A percentile compares a stretch with the other conserved stretches of the same genome.
These are phyloP conservation scores for Fusarium paranaense DNA, from an alignment of 2,329 filamentous ascomycete genomes.

Conservation along the genomic window DNA sequence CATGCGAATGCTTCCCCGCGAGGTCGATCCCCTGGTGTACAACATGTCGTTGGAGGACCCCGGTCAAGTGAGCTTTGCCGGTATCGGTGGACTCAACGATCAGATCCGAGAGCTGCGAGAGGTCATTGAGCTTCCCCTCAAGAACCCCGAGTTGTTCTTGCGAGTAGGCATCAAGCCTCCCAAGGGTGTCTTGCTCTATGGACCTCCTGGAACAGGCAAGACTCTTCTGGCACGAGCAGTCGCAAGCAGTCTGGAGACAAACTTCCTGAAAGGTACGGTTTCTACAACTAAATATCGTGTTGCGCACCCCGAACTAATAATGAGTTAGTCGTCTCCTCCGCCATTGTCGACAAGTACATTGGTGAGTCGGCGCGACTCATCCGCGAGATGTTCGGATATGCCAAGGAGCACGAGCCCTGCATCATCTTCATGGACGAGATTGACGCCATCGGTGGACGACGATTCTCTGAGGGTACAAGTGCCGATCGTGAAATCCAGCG, in stretches of 20 bases:
- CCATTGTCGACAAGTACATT: conserved; percentile 99
- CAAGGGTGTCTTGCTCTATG: conserved; percentile 96
- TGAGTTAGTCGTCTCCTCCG: conserved; percentile 88
- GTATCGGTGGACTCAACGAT: conserved; percentile 97
- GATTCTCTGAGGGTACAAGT: conserved; percentile 97
- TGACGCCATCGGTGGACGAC: conserved; percentile 94
- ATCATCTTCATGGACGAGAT: conserved; percentile 99
- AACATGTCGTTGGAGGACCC: conserved; percentile 99
- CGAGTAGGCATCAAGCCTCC: conserved; percentile 98
- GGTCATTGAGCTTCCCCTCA: conserved; percentile 96
- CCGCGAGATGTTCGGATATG: conserved; percentile 99
- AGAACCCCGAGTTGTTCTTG: conserved; percentile 98
- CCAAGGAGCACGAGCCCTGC: conserved; percentile 98
- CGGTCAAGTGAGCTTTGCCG: conserved; percentile 96
- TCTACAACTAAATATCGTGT: neutral
- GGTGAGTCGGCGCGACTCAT: conserved; percentile 97
- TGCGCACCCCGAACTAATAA: conserved; percentile 31
- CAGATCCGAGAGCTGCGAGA: conserved; percentile 97
- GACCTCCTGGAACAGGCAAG: conserved; percentile 96
- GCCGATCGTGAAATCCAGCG: conserved; percentile 98
- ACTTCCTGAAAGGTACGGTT: conserved; percentile 90
- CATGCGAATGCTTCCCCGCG: conserved; percentile 98
- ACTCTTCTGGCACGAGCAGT: conserved; percentile 94
- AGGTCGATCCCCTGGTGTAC: conserved; percentile 98
- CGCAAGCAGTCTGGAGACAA: conserved; percentile 95